These are phyloP conservation scores for Calonectria ilicicola DNA, from an alignment of 2,329 filamentous ascomycete genomes.

Conservation along the genomic window DNA sequence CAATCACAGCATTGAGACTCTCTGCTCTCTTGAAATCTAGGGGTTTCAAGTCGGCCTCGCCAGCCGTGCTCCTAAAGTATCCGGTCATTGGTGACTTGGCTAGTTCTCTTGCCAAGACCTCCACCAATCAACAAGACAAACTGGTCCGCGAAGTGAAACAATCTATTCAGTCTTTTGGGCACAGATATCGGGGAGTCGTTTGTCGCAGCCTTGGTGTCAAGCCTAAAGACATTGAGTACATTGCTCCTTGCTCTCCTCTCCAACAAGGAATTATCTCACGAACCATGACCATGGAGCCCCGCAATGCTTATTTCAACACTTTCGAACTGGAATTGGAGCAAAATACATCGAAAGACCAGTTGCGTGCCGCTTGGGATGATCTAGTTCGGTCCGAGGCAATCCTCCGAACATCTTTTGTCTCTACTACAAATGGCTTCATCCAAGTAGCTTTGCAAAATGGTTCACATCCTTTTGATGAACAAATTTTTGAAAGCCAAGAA, in stretches of 20 bases:
- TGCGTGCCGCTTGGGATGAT: constrained; percentile 70
- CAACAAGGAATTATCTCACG: constrained; percentile 89
- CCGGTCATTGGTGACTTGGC: constrained; percentile 63
- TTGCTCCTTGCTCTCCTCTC: constrained; percentile 86
- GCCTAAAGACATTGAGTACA: constrained; percentile 71
- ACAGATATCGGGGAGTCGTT: constrained; percentile 67
- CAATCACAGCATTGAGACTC: constrained; percentile 83
- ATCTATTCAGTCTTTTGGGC: constrained; percentile 71
- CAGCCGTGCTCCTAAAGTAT: constrained; percentile 76
- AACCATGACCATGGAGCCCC: constrained; percentile 65
- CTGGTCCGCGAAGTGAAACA: constrained; percentile 66
- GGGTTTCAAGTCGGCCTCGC: constrained; percentile 71
- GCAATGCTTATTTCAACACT: constrained; percentile 79
- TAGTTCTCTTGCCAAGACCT: constrained; percentile 44
- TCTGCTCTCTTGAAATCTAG: constrained; percentile 71
- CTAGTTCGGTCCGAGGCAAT: constrained; percentile 69
- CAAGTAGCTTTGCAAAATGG: constrained; percentile 73
- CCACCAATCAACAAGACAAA: constrained; percentile 26
- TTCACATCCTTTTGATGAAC: constrained; percentile 58
- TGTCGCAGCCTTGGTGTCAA: constrained; percentile 65
- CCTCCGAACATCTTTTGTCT: constrained; percentile 78
- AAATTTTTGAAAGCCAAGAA: constrained; percentile 42
- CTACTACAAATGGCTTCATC: constrained; percentile 80
- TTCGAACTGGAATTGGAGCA: constrained; percentile 72
- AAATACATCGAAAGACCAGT: constrained; percentile 54